A percentile compares a stretch with the other conserved stretches of the same genome.
phyloP scores from a whole-genome alignment of 768 basidiomycete genomes.

The Kwoniella mangroviensis region DNA sequence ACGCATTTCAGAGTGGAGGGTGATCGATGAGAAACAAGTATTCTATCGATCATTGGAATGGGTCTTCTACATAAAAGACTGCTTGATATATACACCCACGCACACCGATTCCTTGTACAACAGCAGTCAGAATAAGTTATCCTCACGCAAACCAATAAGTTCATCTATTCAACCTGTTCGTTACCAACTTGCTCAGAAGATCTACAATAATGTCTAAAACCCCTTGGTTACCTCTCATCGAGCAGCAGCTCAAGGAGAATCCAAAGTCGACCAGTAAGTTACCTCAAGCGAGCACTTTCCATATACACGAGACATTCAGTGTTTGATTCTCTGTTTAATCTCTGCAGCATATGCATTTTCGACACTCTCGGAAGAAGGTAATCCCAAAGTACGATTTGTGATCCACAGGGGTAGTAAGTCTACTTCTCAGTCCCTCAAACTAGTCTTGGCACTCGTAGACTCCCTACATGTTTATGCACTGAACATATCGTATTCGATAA shows the following conservation, averaged over 20 bases:
- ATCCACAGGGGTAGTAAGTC: conserved; percentile 52
- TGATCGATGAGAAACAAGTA: background rate
- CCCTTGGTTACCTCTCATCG: conserved; percentile 34
- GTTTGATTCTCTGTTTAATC: background rate
- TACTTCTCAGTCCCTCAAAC: too few species aligned
- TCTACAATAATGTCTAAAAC: conserved; percentile 19
- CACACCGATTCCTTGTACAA: background rate
- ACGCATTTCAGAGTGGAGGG: conserved; percentile 8
- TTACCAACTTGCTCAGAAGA: conserved; percentile 5
- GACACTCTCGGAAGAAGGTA: conserved; percentile 39
- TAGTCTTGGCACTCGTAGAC: too few species aligned
- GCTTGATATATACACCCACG: background rate
- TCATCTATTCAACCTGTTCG: conserved; percentile 17
- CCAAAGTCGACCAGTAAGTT: conserved; percentile 42
- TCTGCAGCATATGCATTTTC: conserved; percentile 46
- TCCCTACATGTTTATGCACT: background rate
- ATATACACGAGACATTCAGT: background rate
- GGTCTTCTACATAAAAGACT: background rate
- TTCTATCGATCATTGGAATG: conserved; percentile 1
- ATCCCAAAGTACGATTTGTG: conserved; percentile 50
- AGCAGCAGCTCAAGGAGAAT: conserved; percentile 44
- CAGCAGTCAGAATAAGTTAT: background rate
- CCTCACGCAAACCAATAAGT: background rate
- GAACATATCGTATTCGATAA: background rate
- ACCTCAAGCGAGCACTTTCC: background rate